These are phyloP conservation scores for Cydonia oblonga DNA, from an alignment of 331 rosid species.

Conservation along the genomic window DNA sequence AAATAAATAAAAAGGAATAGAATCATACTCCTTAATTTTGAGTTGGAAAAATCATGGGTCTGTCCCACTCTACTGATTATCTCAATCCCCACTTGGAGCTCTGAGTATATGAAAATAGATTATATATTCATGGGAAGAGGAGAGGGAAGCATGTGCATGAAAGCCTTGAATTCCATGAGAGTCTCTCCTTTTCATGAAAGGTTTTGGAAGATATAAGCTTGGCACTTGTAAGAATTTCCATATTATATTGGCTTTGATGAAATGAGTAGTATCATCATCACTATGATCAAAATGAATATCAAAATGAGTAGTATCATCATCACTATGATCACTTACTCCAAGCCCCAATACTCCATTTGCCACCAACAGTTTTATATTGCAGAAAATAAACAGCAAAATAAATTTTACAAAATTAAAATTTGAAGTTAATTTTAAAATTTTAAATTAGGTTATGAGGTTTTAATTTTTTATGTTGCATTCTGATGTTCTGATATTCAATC, in stretches of 20 bases:
- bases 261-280: slow-evolving; percentile 31
- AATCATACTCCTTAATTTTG: too few relatives aligned
- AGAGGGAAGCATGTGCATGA: slow-evolving; percentile 54
- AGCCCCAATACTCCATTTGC: background rate
- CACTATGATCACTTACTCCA: background rate
- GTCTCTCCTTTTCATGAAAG: slow-evolving; percentile 68
- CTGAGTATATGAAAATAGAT: slow-evolving; percentile 15
- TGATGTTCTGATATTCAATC: background rate
- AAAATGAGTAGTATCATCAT: slow-evolving; percentile 30
- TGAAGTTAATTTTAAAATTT: too few relatives aligned
- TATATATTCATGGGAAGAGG: slow-evolving; percentile 20
- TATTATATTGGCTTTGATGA: slow-evolving; percentile 26
- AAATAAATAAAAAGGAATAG: too few relatives aligned
- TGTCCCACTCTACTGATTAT: slow-evolving; percentile 15
- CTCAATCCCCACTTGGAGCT: slow-evolving; percentile 38
- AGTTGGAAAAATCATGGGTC: slow-evolving; percentile 22
- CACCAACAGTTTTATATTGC: too few relatives aligned
- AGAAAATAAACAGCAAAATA: too few relatives aligned
- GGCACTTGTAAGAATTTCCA: slow-evolving; percentile 26
- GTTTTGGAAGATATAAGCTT: slow-evolving; percentile 40
- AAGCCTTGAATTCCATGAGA: slow-evolving; percentile 36
- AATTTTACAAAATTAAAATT: too few relatives aligned
- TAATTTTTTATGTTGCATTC: background rate
- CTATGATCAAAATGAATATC: background rate
- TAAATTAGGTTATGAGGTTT: background rate